Conservation (phyloP, 352 stramenopile genomes). For the Pythium pectinolyticum region DNA sequence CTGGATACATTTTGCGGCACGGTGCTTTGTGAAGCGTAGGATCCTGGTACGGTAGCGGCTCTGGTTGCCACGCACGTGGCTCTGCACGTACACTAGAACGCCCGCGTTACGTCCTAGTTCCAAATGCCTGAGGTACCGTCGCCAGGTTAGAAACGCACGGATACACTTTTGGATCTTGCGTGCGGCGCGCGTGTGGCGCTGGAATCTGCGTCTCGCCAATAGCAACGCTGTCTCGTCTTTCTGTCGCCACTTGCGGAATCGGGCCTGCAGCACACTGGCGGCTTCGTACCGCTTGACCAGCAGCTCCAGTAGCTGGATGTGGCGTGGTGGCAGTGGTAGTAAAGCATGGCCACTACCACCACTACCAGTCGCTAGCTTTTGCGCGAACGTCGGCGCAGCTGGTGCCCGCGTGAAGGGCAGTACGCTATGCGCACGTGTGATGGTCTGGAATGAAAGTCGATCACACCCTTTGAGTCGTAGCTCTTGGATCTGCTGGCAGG, state of each 20-base stretch:
- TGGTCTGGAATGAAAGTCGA: slow-evolving; percentile 39
- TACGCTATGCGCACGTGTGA: slow-evolving; percentile 38
- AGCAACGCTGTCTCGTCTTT: slow-evolving; percentile 40
- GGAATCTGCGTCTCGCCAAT: slow-evolving; percentile 39
- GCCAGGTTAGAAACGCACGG: slow-evolving; percentile 50
- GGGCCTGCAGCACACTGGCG: slow-evolving; percentile 41
- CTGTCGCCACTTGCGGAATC: slow-evolving; percentile 47
- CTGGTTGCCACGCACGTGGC: slow-evolving; percentile 43
- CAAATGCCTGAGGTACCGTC: slow-evolving; percentile 44
- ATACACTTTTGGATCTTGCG: slow-evolving; percentile 50
- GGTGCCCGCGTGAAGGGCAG: slow-evolving; percentile 49
- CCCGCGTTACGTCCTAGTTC: slow-evolving; percentile 36
- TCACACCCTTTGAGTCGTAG: slow-evolving; percentile 67
- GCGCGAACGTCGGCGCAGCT: slow-evolving; percentile 31
- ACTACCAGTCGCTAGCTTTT: slow-evolving; percentile 44
- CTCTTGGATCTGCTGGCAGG: slow-evolving; percentile 51
- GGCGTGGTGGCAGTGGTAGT: slow-evolving; percentile 31
- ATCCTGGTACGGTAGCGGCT: slow-evolving; percentile 33
- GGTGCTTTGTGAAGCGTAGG: slow-evolving; percentile 26
- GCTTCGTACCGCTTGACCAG: slow-evolving; percentile 41
- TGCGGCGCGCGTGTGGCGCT: slow-evolving; percentile 45
- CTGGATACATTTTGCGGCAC: slow-evolving; percentile 48
- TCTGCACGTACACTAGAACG: slow-evolving; percentile 47
- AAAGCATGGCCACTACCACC: slow-evolving; percentile 30
- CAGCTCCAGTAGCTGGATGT: slow-evolving; percentile 37